Percentiles rank a stretch among this genome's conserved stretches.
phyloP scores from a whole-genome alignment of 2,329 filamentous ascomycete species.

The Alternaria conjuncta region DNA sequence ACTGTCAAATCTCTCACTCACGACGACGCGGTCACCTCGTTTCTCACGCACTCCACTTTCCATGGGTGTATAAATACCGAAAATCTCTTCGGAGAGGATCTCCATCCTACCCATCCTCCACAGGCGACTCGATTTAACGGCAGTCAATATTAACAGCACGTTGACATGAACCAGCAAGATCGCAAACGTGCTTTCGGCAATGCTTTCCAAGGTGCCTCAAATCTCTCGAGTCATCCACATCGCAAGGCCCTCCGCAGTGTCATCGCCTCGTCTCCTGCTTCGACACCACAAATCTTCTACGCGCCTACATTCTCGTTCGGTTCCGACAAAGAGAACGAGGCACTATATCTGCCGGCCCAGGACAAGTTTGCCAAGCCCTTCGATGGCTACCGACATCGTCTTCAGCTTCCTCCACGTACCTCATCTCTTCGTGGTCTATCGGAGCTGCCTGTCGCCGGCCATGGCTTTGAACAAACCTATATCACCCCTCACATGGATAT shows the following conservation, averaged over 20 bases:
- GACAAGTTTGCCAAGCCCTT: background rate
- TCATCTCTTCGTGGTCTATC: background rate
- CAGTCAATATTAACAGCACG: background rate
- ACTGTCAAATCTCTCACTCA: background rate
- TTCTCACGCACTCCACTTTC: background rate
- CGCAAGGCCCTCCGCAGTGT: slow-evolving; percentile 1
- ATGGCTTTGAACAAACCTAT: background rate
- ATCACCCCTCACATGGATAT: background rate
- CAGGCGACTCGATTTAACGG: background rate
- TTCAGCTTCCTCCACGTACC: background rate
- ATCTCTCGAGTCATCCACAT: background rate
- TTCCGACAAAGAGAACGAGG: slow-evolving; percentile 8
- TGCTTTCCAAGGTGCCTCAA: slow-evolving; percentile 13
- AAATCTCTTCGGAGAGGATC: background rate
- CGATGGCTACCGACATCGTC: background rate
- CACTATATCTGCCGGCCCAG: background rate
- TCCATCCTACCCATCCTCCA: background rate
- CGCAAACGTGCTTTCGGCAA: slow-evolving; percentile 27
- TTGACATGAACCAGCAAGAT: slow-evolving; percentile 6
- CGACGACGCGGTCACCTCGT: background rate
- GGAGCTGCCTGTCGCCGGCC: background rate
- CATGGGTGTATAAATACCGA: background rate
- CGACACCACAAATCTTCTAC: background rate
- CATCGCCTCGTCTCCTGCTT: background rate
- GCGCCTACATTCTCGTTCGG: background rate